These are phyloP conservation scores for Leptodontidium sp. DNA, from an alignment of 2,329 filamentous ascomycete species.

Conservation along the genomic window DNA sequence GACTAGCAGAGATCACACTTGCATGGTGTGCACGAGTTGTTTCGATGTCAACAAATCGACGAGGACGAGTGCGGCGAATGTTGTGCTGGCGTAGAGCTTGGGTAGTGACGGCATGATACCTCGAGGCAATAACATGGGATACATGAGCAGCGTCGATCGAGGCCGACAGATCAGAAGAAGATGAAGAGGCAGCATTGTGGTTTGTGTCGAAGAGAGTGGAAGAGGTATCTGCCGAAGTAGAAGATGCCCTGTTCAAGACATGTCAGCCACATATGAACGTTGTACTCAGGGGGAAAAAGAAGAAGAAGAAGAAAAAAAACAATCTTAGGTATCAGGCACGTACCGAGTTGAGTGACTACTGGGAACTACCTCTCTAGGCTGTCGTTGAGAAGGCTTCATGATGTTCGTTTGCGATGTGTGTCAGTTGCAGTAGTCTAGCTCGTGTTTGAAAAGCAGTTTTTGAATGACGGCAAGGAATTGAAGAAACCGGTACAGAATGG, in stretches of 20 bases:
- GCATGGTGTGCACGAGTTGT: background rate
- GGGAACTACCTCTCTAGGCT: background rate
- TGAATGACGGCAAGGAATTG: background rate
- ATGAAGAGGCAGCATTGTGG: background rate
- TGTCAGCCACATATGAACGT: background rate
- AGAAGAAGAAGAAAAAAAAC: background rate
- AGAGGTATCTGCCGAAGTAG: background rate
- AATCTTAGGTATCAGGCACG: background rate
- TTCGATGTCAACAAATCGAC: background rate
- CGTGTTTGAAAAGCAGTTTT: no score
- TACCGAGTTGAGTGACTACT: conserved; percentile 7
- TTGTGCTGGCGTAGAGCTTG: conserved; percentile 1
- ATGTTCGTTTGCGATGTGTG: background rate
- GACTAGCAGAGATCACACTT: background rate
- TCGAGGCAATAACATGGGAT: background rate
- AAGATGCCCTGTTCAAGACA: background rate
- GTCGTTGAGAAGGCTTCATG: background rate
- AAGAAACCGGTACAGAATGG: background rate
- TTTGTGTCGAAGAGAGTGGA: background rate
- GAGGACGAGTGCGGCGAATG: background rate
- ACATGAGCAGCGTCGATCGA: conserved; percentile 8
- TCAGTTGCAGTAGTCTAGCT: background rate
- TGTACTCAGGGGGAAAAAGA: no score
- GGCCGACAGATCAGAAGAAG: conserved; percentile 9
- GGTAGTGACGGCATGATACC: conserved; percentile 8